Percentiles rank a stretch among this genome's conserved stretches.
phyloP scores from a whole-genome alignment of 179 eudicot genomes.

The Spergularia azorica region DNA sequence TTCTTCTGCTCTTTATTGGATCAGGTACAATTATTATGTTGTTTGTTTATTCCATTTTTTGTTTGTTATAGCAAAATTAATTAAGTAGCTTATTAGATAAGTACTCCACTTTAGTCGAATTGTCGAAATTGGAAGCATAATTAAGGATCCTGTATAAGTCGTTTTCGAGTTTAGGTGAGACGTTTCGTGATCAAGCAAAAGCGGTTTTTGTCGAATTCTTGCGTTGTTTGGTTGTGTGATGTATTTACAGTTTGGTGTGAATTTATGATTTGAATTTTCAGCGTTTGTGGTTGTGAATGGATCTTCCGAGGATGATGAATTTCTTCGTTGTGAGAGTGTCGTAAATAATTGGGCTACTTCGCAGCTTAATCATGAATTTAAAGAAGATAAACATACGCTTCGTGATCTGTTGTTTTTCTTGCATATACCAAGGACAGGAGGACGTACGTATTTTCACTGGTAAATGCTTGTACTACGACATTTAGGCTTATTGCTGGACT shows the following conservation, averaged over 20 bases:
- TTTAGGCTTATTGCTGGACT: not conserved
- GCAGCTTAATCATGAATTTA: conserved; percentile 51
- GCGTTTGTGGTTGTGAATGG: conserved; percentile 33
- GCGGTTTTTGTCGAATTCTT: no score
- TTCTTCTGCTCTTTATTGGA: not conserved
- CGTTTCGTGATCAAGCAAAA: no score
- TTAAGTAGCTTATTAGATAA: no score
- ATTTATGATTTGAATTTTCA: conserved; percentile 17
- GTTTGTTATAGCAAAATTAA: not conserved
- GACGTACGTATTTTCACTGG: conserved; percentile 90
- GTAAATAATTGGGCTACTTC: conserved; percentile 78
- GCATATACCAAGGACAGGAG: conserved; percentile 95
- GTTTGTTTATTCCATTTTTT: not conserved
- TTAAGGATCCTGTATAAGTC: no score
- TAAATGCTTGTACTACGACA: conserved; percentile 21
- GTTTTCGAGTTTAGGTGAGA: no score
- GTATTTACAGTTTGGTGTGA: not conserved
- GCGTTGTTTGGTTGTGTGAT: not conserved
- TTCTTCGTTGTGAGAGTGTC: conserved; percentile 51
- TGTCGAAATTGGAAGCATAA: no score
- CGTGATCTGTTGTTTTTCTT: conserved; percentile 80
- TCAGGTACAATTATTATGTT: not conserved
- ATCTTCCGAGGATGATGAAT: conserved; percentile 42
- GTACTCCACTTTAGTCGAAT: no score
- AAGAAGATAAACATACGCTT: conserved; percentile 63